Evolutionary conservation across 1,139 yeast genomes (phyloP).

Genomic region (Magnusiomyces paraingens): DNA sequence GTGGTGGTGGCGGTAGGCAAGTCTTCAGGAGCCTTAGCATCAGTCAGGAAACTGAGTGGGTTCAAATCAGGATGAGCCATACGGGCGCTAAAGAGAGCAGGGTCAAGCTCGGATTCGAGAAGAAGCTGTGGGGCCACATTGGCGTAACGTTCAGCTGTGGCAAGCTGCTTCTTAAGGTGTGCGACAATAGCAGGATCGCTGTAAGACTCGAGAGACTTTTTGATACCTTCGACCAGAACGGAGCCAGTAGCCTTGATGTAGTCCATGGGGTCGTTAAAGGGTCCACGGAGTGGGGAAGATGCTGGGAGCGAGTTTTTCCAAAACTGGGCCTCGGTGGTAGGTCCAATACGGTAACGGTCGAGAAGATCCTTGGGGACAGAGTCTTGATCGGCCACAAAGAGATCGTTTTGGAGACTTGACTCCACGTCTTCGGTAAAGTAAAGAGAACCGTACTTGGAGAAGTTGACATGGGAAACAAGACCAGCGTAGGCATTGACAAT

Average conservation of each 20-base stretch:
- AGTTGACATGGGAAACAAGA: conserved; percentile 36
- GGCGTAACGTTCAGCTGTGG: conserved; percentile 54
- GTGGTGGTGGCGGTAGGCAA: conserved; percentile 22
- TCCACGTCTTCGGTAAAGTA: conserved; percentile 65
- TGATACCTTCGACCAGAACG: conserved; percentile 60
- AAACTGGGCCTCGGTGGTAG: conserved; percentile 72
- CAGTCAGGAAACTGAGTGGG: conserved; percentile 73
- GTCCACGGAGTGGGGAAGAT: conserved; percentile 47
- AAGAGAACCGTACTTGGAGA: conserved; percentile 73
- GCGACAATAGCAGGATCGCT: conserved; percentile 40
- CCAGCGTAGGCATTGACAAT: conserved; percentile 31
- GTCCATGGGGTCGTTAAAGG: conserved; percentile 58
- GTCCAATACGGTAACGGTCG: conserved; percentile 85
- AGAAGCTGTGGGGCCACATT: conserved; percentile 48
- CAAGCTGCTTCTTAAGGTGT: conserved; percentile 38
- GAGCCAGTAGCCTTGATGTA: conserved; percentile 57
- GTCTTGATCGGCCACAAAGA: conserved; percentile 60
- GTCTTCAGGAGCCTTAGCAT: conserved; percentile 22
- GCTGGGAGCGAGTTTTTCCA: conserved; percentile 46
- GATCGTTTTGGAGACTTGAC: conserved; percentile 35
- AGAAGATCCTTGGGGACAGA: conserved; percentile 35
- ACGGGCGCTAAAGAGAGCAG: conserved; percentile 61
- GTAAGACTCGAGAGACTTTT: conserved; percentile 52
- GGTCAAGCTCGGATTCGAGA: conserved; percentile 20
- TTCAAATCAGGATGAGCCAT: conserved; percentile 77